These are phyloP conservation scores for Saccharomycopsis fodiens DNA, from an alignment of 805 yeast genomes.

Conservation along the genomic window DNA sequence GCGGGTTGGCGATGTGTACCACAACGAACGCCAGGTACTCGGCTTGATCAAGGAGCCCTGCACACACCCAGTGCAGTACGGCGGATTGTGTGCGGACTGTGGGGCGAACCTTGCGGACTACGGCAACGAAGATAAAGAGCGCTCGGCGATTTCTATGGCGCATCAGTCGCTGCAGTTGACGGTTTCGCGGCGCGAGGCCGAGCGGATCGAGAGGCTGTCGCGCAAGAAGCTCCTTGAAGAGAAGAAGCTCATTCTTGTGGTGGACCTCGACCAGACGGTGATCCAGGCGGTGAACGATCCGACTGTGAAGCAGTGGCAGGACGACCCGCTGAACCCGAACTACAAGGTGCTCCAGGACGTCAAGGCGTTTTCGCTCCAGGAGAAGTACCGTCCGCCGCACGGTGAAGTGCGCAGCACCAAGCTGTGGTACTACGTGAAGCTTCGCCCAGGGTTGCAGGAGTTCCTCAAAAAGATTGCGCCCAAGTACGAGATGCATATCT, in stretches of 20 bases:
- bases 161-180: conserved; percentile 82
- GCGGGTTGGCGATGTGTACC: conserved; percentile 51
- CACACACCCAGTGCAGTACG: conserved; percentile 86
- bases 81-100: conserved; percentile 90
- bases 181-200: conserved; percentile 82
- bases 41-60: conserved; percentile 72
- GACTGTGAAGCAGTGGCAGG: conserved; percentile 93
- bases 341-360: conserved; percentile 82
- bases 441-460: conserved; percentile 77
- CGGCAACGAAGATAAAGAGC: conserved; percentile 39
- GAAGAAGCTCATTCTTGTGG: conserved; percentile 77
- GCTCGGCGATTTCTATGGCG: conserved; percentile 84
- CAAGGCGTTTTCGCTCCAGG: conserved; percentile 65
- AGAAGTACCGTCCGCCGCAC: conserved; percentile 34
- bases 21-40: conserved; percentile 37
- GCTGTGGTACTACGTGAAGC: conserved; percentile 88
- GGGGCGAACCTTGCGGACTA: conserved; percentile 81
- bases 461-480: conserved; percentile 60
- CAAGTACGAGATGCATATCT: conserved; percentile 83
- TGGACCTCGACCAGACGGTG: conserved; percentile 94
- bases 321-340: conserved; percentile 78
- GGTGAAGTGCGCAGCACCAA: conserved; percentile 27
- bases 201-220: conserved; percentile 64
- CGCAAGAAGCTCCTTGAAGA: conserved; percentile 53
- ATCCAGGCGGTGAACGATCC: conserved; percentile 98